These are phyloP conservation scores for Rhexocercosporidium sp. DNA, from an alignment of 2,329 filamentous ascomycete species.

Conservation along the genomic window DNA sequence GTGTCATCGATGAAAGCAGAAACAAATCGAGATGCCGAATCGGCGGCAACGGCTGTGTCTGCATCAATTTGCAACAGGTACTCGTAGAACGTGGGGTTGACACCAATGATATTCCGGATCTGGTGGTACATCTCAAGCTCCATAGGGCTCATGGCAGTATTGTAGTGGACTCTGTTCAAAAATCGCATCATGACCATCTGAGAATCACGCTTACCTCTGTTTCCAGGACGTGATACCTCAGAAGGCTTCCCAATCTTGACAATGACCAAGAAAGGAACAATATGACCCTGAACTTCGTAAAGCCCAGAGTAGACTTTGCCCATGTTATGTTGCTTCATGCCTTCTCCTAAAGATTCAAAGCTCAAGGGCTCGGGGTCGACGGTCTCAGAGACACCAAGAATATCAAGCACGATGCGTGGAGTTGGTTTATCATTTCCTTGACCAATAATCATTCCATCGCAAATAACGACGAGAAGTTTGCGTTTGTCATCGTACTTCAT, in stretches of 20 bases:
- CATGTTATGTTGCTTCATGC: constrained; percentile 98
- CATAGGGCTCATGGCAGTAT: constrained; percentile 91
- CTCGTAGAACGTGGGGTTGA: constrained; percentile 98
- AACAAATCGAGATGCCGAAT: constrained; percentile 91
- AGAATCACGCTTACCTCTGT: constrained; percentile 98
- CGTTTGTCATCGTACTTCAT: constrained; percentile 99
- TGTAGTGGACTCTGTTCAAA: constrained; percentile 98
- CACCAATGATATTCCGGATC: constrained; percentile 97
- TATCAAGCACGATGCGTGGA: constrained; percentile 94
- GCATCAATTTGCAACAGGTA: constrained; percentile 96
- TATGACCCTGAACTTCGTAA: constrained; percentile 97
- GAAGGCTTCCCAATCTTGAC: constrained; percentile 92
- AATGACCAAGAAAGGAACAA: constrained; percentile 94
- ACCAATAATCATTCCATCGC: constrained; percentile 99
- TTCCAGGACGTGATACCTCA: constrained; percentile 79
- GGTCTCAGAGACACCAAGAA: constrained; percentile 90
- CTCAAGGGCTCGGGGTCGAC: constrained; percentile 95
- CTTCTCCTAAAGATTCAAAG: constrained; percentile 95
- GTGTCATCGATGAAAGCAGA: constrained; percentile 91
- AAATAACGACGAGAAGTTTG: constrained; percentile 90
- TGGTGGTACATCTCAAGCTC: constrained; percentile 99
- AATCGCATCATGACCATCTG: constrained; percentile 99
- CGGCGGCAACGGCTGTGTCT: constrained; percentile 89
- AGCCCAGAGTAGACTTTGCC: constrained; percentile 97
- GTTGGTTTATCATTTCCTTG: constrained; percentile 97